Conservation (phyloP, 768 basidiomycete genomes). For the Naematelia encephala region DNA sequence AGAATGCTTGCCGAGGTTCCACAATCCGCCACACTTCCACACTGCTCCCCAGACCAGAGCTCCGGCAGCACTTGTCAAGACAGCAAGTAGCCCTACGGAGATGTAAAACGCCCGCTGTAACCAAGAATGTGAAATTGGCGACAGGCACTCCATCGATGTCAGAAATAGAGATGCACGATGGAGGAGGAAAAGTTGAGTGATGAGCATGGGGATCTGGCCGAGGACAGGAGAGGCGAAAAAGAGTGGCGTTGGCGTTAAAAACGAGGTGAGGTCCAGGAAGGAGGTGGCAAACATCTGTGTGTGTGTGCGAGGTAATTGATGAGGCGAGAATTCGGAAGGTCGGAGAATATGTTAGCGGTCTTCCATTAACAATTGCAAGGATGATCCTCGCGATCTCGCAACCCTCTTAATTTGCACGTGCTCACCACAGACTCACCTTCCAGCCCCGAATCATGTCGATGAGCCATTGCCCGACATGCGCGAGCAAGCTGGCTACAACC, state of each 20-base stretch:
- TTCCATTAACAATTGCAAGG: no score
- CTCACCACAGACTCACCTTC: constrained; percentile 25
- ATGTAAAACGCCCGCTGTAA: neutral
- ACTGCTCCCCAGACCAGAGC: neutral
- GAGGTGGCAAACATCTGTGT: constrained; percentile 31
- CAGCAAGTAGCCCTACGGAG: neutral
- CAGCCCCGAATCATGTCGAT: constrained; percentile 27
- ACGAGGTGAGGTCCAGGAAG: constrained; percentile 18
- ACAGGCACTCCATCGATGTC: constrained; percentile 22
- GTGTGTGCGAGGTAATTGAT: neutral
- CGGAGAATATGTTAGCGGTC: neutral
- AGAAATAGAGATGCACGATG: constrained; percentile 30
- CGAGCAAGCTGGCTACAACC: constrained; percentile 15
- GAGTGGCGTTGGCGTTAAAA: constrained; percentile 15
- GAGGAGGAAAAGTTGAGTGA: constrained; percentile 35
- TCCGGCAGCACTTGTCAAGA: constrained; percentile 2
- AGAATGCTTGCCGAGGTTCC: neutral
- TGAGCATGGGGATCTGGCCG: constrained; percentile 24
- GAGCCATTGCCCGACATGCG: constrained; percentile 22
- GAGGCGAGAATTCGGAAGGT: neutral
- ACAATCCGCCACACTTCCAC: constrained; percentile 2
- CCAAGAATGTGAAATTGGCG: constrained; percentile 22
- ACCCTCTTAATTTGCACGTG: no score
- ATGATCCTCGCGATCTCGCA: no score
- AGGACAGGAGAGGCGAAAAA: constrained; percentile 37